phyloP scores from a whole-genome alignment of 2,329 filamentous ascomycete genomes.

The Phoma sp. region DNA sequence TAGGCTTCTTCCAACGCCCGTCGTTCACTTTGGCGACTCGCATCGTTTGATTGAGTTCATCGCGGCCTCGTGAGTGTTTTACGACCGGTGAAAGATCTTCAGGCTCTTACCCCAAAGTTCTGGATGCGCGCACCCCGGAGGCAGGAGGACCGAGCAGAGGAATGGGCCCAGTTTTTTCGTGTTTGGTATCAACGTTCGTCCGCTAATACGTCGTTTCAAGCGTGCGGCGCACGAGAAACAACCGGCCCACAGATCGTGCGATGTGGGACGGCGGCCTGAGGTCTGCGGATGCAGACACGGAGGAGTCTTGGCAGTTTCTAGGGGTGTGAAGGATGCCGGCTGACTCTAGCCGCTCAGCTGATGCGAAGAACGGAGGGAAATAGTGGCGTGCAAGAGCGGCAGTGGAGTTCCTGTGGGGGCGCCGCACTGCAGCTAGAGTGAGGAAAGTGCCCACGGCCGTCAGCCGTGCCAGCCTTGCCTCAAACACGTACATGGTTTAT shows the following conservation, averaged over 20 bases:
- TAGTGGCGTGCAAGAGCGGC: conserved; percentile 1
- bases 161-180: neutral
- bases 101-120: neutral
- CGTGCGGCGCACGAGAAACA: conserved; percentile 10
- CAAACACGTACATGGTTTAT: neutral
- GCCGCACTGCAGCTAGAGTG: neutral
- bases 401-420: conserved; percentile 1
- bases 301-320: conserved; percentile 11
- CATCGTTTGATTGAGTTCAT: neutral
- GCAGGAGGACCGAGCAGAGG: conserved; percentile 6
- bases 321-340: neutral
- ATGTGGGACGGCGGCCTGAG: conserved; percentile 8
- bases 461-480: conserved; percentile 13
- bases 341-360: conserved; percentile 13
- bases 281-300: conserved; percentile 6
- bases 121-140: neutral
- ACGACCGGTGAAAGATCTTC: conserved; percentile 9
- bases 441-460: conserved; percentile 5
- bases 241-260: conserved; percentile 9
- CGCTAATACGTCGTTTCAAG: neutral
- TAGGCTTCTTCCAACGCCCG: conserved; percentile 44
- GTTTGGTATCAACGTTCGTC: neutral
- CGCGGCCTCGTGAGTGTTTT: conserved; percentile 3
- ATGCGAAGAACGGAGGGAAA: conserved; percentile 7
- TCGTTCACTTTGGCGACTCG: conserved; percentile 8